Evolutionary conservation across 345 rosid genomes (phyloP).

Genomic region (Citrus hindsii): DNA sequence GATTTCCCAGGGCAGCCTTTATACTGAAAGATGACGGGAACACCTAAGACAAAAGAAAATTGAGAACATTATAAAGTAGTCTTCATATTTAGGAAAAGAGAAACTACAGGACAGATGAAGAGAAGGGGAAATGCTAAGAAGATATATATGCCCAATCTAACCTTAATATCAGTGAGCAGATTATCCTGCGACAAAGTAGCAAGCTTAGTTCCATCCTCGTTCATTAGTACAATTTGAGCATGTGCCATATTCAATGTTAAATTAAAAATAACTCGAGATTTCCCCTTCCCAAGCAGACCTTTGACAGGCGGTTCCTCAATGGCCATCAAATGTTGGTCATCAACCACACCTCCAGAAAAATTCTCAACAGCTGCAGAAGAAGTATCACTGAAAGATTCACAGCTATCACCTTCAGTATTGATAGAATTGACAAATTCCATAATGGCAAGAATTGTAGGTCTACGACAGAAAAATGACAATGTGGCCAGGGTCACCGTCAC

Average conservation of each 20-base stretch:
- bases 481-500: conserved; percentile 80
- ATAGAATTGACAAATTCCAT: conserved; percentile 85
- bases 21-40: conserved; percentile 96
- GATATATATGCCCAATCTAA: conserved; percentile 25
- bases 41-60: conserved; percentile 46
- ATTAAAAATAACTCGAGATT: conserved; percentile 78
- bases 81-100: conserved; percentile 1
- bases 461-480: conserved; percentile 85
- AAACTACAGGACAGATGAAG: not conserved
- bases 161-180: conserved; percentile 85
- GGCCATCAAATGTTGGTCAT: conserved; percentile 25
- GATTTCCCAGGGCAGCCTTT: conserved; percentile 84
- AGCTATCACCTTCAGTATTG: conserved; percentile 52
- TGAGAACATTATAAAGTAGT: conserved; percentile 9
- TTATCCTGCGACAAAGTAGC: conserved; percentile 90
- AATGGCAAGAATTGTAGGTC: conserved; percentile 91
- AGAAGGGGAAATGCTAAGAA: not conserved
- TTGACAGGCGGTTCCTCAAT: conserved; percentile 62
- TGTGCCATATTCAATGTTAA: conserved; percentile 80
- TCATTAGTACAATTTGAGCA: conserved; percentile 88
- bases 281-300: conserved; percentile 93
- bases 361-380: conserved; percentile 44
- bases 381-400: conserved; percentile 54
- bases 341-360: conserved; percentile 33
- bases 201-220: conserved; percentile 84